phyloP scores from a whole-genome alignment of 345 rosid species.

The Eucalyptus tenuipes region DNA sequence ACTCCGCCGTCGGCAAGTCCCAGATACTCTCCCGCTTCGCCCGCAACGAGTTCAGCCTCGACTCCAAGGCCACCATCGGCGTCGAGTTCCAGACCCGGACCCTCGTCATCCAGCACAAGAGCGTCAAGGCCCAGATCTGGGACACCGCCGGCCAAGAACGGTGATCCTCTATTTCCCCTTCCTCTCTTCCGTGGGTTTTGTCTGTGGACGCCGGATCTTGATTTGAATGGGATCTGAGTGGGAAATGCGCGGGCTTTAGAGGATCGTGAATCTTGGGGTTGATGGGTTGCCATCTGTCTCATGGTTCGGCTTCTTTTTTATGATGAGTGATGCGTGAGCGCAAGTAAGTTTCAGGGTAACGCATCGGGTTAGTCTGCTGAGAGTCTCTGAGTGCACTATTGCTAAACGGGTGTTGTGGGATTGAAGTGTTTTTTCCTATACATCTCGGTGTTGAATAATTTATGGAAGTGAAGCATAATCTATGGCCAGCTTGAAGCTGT shows the following conservation, averaged over 20 bases:
- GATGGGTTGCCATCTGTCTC: background rate
- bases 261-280: background rate
- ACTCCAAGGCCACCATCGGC: conserved; percentile 91
- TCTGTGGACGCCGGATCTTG: background rate
- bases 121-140: conserved; percentile 99
- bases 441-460: background rate
- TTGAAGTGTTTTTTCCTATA: background rate
- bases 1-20: conserved; percentile 92
- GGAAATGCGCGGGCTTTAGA: background rate
- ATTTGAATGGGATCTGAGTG: background rate
- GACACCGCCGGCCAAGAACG: conserved; percentile 97
- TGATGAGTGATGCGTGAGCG: background rate
- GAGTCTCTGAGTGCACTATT: background rate
- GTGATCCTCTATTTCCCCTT: background rate
- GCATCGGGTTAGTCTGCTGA: background rate
- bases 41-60: conserved; percentile 72
- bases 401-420: background rate
- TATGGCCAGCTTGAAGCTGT: background rate
- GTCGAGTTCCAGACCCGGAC: conserved; percentile 92
- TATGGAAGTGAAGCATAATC: background rate
- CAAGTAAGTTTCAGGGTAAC: background rate
- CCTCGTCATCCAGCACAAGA: conserved; percentile 54
- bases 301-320: background rate
- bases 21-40: conserved; percentile 80
- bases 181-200: background rate